Base-by-base conservation (phyloP, 306 rosid species). In the Cicer bijugum region DNA sequence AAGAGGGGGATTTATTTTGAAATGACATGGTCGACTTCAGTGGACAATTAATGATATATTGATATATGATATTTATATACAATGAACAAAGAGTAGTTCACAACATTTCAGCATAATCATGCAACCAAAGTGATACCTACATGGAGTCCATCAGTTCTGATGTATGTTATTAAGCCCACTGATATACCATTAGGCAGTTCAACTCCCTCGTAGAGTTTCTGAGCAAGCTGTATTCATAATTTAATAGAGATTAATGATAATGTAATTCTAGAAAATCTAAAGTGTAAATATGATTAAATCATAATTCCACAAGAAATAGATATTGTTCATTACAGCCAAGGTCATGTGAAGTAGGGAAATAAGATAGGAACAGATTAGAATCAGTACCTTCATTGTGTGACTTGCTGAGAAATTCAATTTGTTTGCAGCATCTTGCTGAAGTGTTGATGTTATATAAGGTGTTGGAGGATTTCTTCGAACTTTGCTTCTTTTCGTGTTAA, bases 371-470 rank as follows among this genome's bases (percentile, higher is more conserved):
- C 33, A 75, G 33, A 75, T 58, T 61, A 78, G 76, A 65, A 56
- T n/a, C 6, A 72, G 70, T 71, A 91, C 99, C 99, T 80, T 90
- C 97, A 94, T 94, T 73, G 96, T 91, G 72, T 85, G 75, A 60
- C 84, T 51, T 23, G 99, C 86, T 4, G 88, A 33, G 85, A 89
- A 90, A 81, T 90, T 85, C 67, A 85, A 87, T 80, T 86, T 94
- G 84, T 88, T 91, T 11, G 92, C 96, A 12, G 97, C 96, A 87
- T 94, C 99, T 80, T 94, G 99, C 85, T 94, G 99, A 85, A 94
- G 97, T 42, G 99, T 89, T 3, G 99, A 94, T 84, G 99, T 90
- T 85, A 94, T 90, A 77, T 77, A 91, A 55, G 99, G 99, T 20
- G 89, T 84, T 2, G 99, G 97, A 79, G 99, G 95, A 76, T 94